Conservation (phyloP, 768 basidiomycete species). For the Tulasnella sp. region DNA sequence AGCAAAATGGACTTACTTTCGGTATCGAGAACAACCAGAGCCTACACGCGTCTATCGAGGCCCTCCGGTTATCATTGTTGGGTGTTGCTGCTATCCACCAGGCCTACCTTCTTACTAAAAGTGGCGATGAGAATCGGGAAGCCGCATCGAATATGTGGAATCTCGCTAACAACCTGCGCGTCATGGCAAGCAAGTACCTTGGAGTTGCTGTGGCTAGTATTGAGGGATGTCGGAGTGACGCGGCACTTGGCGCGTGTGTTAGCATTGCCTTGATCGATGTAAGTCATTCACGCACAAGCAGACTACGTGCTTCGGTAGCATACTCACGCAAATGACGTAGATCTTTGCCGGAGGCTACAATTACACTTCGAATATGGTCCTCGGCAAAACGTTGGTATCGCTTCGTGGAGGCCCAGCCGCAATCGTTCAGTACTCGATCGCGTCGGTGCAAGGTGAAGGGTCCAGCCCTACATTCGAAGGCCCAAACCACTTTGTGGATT, state of each 20-base stretch:
- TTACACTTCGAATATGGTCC: slow-evolving; percentile 47
- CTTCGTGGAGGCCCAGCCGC: slow-evolving; percentile 52
- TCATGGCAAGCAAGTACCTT: slow-evolving; percentile 46
- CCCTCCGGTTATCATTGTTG: slow-evolving; percentile 48
- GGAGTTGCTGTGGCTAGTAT: slow-evolving; percentile 43
- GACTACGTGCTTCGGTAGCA: slow-evolving; percentile 22
- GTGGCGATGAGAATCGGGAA: slow-evolving; percentile 19
- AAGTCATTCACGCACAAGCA: slow-evolving; percentile 40
- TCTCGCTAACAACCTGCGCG: slow-evolving; percentile 45
- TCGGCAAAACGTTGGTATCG: slow-evolving; percentile 48
- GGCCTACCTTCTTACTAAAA: slow-evolving; percentile 37
- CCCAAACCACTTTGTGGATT: slow-evolving; percentile 30
- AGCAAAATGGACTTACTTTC: slow-evolving; percentile 2
- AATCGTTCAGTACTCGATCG: slow-evolving; percentile 42
- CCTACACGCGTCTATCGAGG: slow-evolving; percentile 47
- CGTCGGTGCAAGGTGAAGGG: slow-evolving; percentile 39
- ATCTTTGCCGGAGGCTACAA: slow-evolving; percentile 51
- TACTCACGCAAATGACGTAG: slow-evolving; percentile 41
- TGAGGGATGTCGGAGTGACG: slow-evolving; percentile 44
- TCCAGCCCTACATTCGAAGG: slow-evolving; percentile 36
- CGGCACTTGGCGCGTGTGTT: slow-evolving; percentile 42
- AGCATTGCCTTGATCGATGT: slow-evolving; percentile 48
- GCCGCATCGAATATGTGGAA: slow-evolving; percentile 45
- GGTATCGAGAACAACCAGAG: slow-evolving; percentile 37
- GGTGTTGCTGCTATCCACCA: slow-evolving; percentile 52